Evolutionary conservation across 2,329 filamentous ascomycete genomes (phyloP).

Genomic region (Balansia obtecta): DNA sequence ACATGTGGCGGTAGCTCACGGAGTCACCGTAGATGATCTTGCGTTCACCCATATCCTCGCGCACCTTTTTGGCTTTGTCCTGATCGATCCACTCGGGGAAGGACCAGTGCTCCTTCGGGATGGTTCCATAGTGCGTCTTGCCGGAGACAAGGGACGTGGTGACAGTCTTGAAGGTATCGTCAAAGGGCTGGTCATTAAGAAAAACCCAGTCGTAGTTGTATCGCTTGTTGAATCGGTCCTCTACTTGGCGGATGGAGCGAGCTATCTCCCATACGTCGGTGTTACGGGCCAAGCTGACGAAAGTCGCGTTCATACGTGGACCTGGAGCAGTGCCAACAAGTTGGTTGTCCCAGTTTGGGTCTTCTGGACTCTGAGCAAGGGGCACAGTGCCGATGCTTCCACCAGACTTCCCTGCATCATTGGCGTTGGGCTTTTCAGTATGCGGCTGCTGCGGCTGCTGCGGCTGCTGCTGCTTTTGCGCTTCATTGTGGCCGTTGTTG

Average conservation of each 20-base stretch:
- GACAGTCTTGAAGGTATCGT: slow-evolving; percentile 85
- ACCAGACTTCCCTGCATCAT: slow-evolving; percentile 12
- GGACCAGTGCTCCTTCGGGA: slow-evolving; percentile 89
- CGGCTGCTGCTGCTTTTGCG: slow-evolving; percentile 1
- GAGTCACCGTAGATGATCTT: slow-evolving; percentile 99
- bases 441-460: slow-evolving; percentile 6
- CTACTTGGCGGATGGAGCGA: slow-evolving; percentile 86
- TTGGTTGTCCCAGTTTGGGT: slow-evolving; percentile 39
- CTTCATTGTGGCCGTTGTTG: not conserved
- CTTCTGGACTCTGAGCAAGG: slow-evolving; percentile 39
- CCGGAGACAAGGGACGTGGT: slow-evolving; percentile 85
- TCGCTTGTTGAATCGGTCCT: slow-evolving; percentile 94
- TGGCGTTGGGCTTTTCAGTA: slow-evolving; percentile 10
- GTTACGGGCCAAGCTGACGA: slow-evolving; percentile 91
- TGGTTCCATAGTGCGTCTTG: slow-evolving; percentile 80
- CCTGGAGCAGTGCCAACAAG: slow-evolving; percentile 44
- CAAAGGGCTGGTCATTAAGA: slow-evolving; percentile 90
- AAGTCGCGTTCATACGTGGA: slow-evolving; percentile 88
- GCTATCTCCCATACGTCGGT: slow-evolving; percentile 93
- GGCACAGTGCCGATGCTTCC: slow-evolving; percentile 22
- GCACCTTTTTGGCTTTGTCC: slow-evolving; percentile 78
- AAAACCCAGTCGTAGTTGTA: slow-evolving; percentile 99
- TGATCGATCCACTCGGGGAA: slow-evolving; percentile 94
- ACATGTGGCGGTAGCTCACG: slow-evolving; percentile 97
- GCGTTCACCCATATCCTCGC: slow-evolving; percentile 83